Evolutionary conservation across 1,139 yeast genomes (phyloP), one percentile per base, ranked within the genome.

Genomic region (Saccharomyces uvarum): DNA sequence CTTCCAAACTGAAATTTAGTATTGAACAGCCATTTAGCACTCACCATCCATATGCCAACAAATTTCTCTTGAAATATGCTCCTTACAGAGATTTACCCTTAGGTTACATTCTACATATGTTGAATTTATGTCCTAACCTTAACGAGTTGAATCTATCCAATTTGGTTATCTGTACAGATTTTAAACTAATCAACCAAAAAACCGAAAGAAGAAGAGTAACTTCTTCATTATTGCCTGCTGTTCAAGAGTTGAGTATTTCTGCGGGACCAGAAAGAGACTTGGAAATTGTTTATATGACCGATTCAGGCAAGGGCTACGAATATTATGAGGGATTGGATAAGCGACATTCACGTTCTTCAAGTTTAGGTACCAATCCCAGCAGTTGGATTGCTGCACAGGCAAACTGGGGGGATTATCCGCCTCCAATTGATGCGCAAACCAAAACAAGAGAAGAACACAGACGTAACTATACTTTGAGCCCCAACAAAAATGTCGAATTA

Each of bases 81-180:
- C 73, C 77, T 24, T 77, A 83, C 16, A 80, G 77, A 61, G 95
- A 86, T 68, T 63, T 86, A 4, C 95, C 95, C 0, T 72, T 83
- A 50, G 95, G 93, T 0, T 80, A 81, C 61, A 63, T 86, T 6
- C 66, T 86, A 31, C 89, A 84, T 66, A 64, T 86, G 49, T 65
- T 86, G 46, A 76, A 76, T 46, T 69, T 79, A 42, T 86, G 95
- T 63, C 82, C 82, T 6, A 82, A 84, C 59, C 63, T 86, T 47
- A 69, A 65, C 8, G 64, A 70, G 7, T 62, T 86, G 24, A 75
- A 84, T 60, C 66, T 86, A 21, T 82, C 80, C n/a, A 77, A 77
- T 51, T 61, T 86, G 21, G 76, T 82, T 1, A 67, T 85, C 16
- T 81, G 84, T 14, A 70, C 74, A 21, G 95, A 86, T 69, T 85